Percentiles rank a stretch among this genome's conserved stretches.
These are phyloP conservation scores for Arthrobotrys entomopaga DNA, from an alignment of 2,329 filamentous ascomycete genomes.

Conservation along the genomic window DNA sequence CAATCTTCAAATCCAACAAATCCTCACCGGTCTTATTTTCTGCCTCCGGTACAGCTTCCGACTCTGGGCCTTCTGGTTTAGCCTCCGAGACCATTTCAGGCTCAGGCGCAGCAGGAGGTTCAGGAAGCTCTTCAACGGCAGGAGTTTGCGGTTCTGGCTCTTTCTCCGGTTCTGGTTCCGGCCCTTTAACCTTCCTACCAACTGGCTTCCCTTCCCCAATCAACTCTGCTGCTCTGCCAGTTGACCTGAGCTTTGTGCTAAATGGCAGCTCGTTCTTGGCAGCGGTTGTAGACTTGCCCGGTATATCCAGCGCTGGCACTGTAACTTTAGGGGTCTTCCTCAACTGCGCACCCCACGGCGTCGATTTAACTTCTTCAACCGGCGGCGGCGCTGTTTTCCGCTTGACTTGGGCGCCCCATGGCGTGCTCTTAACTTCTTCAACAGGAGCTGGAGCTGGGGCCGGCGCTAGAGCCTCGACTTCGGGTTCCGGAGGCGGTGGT, in stretches of 20 bases:
- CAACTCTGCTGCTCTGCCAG: conserved; percentile 49
- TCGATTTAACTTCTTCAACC: conserved; percentile 16
- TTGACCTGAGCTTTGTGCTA: conserved; percentile 45
- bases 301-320: conserved; percentile 30
- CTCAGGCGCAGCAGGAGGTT: conserved; percentile 21
- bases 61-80: conserved; percentile 11
- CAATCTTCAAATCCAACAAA: conserved; percentile 27
- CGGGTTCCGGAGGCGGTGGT: not conserved
- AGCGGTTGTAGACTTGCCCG: conserved; percentile 9
- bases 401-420: conserved; percentile 39
- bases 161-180: conserved; percentile 1
- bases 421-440: conserved; percentile 37
- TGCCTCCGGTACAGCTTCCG: conserved; percentile 11
- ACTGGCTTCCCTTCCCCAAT: conserved; percentile 21
- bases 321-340: conserved; percentile 27
- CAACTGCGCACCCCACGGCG: conserved; percentile 29
- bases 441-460: conserved; percentile 25
- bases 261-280: conserved; percentile 43
- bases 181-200: conserved; percentile 25
- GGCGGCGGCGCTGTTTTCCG: conserved; percentile 24
- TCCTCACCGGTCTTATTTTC: conserved; percentile 14
- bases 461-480: conserved; percentile 17
- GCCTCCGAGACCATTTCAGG: conserved; percentile 11
- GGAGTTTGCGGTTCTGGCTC: not conserved
- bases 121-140: conserved; percentile 3